These are phyloP conservation scores for Cocos nucifera DNA, from an alignment of 176 grass and related monocot genomes.

Conservation along the genomic window DNA sequence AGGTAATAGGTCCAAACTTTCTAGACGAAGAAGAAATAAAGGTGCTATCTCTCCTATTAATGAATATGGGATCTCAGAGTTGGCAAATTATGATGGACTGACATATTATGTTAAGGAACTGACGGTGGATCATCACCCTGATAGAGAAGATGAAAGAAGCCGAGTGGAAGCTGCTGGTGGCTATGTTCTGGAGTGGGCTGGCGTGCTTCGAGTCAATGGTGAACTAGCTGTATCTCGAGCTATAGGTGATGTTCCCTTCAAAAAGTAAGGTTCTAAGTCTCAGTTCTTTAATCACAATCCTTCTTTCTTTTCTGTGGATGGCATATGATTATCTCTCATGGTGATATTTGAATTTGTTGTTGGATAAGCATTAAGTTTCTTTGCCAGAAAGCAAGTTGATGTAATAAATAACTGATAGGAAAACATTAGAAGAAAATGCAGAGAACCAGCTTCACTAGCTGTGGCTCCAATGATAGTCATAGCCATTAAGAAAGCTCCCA, in stretches of 20 bases:
- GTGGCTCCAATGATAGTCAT: too few relatives aligned
- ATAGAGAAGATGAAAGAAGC: conserved; percentile 94
- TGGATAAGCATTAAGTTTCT: too few relatives aligned
- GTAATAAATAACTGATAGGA: too few relatives aligned
- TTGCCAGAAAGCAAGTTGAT: too few relatives aligned
- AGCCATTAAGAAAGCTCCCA: too few relatives aligned
- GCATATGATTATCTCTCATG: too few relatives aligned
- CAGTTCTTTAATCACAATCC: neutral
- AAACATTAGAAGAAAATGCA: too few relatives aligned
- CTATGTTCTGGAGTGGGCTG: conserved; percentile 83
- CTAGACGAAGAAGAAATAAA: conserved; percentile 48
- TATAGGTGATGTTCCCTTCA: conserved; percentile 81
- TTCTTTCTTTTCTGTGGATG: neutral
- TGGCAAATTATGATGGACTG: conserved; percentile 49
- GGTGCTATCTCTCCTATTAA: conserved; percentile 4
- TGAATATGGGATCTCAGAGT: conserved; percentile 27
- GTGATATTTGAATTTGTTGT: too few relatives aligned
- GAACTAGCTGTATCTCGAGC: conserved; percentile 81
- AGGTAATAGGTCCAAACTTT: conserved; percentile 24
- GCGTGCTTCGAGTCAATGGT: conserved; percentile 69
- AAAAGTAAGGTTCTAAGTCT: conserved; percentile 44
- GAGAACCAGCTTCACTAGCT: too few relatives aligned
- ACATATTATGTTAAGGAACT: conserved; percentile 66
- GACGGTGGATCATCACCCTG: conserved; percentile 85
- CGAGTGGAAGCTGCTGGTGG: conserved; percentile 86